Evolutionary conservation across 331 rosid genomes (phyloP).

Genomic region (Quercus phellos): DNA sequence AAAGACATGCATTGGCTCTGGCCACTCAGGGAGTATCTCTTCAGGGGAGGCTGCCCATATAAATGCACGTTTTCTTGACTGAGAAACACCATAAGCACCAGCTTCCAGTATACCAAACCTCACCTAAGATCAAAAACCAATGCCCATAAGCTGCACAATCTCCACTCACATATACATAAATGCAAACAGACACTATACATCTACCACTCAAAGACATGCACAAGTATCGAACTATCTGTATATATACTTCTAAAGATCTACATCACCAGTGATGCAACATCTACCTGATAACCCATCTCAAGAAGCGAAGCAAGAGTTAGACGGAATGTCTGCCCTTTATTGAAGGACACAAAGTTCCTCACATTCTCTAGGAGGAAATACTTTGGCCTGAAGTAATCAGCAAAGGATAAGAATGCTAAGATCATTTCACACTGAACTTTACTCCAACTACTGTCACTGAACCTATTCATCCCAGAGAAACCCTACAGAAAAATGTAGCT

Average conservation of each 20-base stretch:
- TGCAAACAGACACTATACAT: background rate
- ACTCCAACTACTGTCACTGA: conserved; percentile 90
- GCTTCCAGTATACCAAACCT: conserved; percentile 97
- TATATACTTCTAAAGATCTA: background rate
- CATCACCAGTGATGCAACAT: background rate
- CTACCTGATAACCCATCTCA: conserved; percentile 98
- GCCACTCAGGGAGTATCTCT: conserved; percentile 92
- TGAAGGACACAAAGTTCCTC: conserved; percentile 87
- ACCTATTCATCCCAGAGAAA: conserved; percentile 97
- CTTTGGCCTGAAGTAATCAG: conserved; percentile 95
- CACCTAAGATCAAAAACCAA: conserved; percentile 46
- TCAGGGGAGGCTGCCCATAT: conserved; percentile 98
- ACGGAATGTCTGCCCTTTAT: conserved; percentile 92
- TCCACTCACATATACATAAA: background rate
- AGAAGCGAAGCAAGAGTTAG: conserved; percentile 88
- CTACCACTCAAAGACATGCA: background rate
- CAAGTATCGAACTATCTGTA: background rate
- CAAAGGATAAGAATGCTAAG: conserved; percentile 90
- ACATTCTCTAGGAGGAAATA: conserved; percentile 93
- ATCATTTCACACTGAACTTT: conserved; percentile 99
- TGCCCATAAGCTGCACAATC: background rate
- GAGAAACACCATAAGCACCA: conserved; percentile 93
- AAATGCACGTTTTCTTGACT: conserved; percentile 92
- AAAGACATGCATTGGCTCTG: conserved; percentile 96
- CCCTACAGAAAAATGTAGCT: conserved; percentile 46